Evolutionary conservation across 257 asterid species (phyloP).

Genomic region (Nemophila menziesii): DNA sequence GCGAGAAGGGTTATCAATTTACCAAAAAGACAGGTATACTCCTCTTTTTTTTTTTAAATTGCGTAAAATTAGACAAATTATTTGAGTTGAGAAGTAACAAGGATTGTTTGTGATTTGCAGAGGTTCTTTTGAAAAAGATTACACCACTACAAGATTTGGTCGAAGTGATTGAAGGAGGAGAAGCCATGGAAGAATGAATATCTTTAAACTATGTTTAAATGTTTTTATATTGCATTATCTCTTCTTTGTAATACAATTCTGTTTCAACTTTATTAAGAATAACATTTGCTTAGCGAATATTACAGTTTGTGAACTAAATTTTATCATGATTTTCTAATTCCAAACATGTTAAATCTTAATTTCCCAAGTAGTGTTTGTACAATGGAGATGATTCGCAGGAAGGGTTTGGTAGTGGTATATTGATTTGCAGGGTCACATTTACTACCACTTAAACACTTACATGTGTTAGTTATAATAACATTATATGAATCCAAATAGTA

Average conservation of each 20-base stretch:
- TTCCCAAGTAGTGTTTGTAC: constrained; percentile 17
- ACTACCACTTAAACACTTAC: constrained; percentile 57
- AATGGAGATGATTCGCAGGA: constrained; percentile 18
- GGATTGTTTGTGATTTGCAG: too few relatives aligned
- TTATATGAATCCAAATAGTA: constrained; percentile 40
- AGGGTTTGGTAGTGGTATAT: constrained; percentile 22
- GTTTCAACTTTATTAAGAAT: not conserved
- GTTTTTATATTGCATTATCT: not conserved
- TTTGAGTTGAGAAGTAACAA: too few relatives aligned
- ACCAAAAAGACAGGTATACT: constrained; percentile 61
- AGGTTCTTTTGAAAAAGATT: constrained; percentile 71
- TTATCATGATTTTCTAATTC: too few relatives aligned
- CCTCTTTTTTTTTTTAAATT: too few relatives aligned
- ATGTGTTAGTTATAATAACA: constrained; percentile 44
- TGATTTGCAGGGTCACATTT: constrained; percentile 89
- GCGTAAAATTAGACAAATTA: too few relatives aligned
- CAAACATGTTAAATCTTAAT: constrained; percentile 11
- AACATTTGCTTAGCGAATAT: not conserved
- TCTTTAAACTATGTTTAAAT: not conserved
- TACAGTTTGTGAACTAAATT: not conserved
- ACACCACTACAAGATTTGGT: constrained; percentile 68
- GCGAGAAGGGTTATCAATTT: constrained; percentile 60
- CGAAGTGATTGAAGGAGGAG: constrained; percentile 73
- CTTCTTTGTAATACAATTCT: not conserved
- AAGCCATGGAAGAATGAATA: constrained; percentile 72